Conservation (phyloP, 192 early-diverging fungal species). For the Coemansia erecta region DNA sequence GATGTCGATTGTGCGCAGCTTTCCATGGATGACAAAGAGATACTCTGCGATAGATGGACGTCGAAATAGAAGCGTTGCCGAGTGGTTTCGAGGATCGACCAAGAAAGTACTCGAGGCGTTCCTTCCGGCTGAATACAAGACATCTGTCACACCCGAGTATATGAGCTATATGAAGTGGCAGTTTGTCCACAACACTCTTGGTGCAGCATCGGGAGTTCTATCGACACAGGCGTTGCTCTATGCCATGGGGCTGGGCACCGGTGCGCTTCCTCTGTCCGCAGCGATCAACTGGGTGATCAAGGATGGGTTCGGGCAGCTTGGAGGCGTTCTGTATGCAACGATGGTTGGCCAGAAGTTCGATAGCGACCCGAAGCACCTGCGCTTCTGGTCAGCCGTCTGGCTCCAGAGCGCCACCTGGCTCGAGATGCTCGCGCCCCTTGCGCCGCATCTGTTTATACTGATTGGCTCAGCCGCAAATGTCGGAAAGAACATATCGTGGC, state of each 20-base stretch:
- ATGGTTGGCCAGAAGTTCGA: constrained; percentile 75
- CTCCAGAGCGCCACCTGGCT: constrained; percentile 73
- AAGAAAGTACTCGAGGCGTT: constrained; percentile 45
- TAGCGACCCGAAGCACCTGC: constrained; percentile 77
- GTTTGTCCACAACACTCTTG: constrained; percentile 74
- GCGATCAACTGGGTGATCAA: constrained; percentile 92
- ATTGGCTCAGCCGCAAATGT: constrained; percentile 79
- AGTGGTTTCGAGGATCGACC: background rate
- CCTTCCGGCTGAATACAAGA: constrained; percentile 73
- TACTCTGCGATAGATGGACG: background rate
- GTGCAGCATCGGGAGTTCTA: constrained; percentile 76
- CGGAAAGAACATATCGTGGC: constrained; percentile 85
- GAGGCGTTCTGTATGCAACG: constrained; percentile 81
- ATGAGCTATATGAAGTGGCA: constrained; percentile 73
- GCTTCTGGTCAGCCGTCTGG: constrained; percentile 67
- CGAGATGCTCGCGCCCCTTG: constrained; percentile 77
- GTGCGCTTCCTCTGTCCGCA: constrained; percentile 73
- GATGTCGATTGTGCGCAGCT: no score
- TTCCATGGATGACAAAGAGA: background rate
- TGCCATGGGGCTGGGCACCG: constrained; percentile 77
- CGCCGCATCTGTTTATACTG: constrained; percentile 71
- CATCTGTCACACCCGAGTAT: constrained; percentile 73
- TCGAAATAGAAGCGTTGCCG: background rate
- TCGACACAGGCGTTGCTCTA: constrained; percentile 83
- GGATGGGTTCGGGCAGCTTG: constrained; percentile 83